Conservation (phyloP, 1,284 basidiomycete species). For the Fomitopsis palustris region DNA sequence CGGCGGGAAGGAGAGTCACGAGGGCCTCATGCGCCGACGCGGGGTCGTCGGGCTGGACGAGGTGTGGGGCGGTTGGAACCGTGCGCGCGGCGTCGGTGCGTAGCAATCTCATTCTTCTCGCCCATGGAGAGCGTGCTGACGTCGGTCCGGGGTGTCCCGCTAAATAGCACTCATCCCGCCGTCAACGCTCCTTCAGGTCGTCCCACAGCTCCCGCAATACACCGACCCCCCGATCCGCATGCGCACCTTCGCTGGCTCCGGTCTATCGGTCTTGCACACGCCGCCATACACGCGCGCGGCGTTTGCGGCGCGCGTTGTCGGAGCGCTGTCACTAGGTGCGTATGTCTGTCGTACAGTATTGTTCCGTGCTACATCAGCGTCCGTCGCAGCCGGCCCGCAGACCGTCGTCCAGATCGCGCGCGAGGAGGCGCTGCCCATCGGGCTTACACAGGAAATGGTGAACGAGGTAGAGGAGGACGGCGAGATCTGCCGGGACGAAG, state of each 20-base stretch:
- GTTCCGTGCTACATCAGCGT: background rate
- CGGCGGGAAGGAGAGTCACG: constrained; percentile 26
- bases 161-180: constrained; percentile 88
- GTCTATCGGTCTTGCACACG: constrained; percentile 82
- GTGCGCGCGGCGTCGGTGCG: constrained; percentile 89
- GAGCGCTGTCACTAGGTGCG: constrained; percentile 45
- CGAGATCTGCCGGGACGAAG: constrained; percentile 75
- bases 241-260: constrained; percentile 64
- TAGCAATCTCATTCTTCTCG: constrained; percentile 11
- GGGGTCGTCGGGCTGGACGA: constrained; percentile 91
- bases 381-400: constrained; percentile 31
- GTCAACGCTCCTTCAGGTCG: constrained; percentile 71
- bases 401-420: constrained; percentile 65
- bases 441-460: constrained; percentile 73
- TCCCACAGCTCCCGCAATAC: constrained; percentile 64
- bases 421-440: constrained; percentile 67
- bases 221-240: constrained; percentile 69
- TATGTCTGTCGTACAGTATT: background rate
- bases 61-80: constrained; percentile 97
- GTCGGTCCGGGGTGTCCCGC: background rate
- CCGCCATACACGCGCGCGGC: constrained; percentile 66
- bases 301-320: constrained; percentile 63
- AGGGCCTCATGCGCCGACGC: constrained; percentile 62
- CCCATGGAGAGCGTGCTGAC: background rate
- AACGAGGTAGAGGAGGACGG: constrained; percentile 64